Conservation (phyloP, 345 rosid species). For the Pistacia atlantica region DNA sequence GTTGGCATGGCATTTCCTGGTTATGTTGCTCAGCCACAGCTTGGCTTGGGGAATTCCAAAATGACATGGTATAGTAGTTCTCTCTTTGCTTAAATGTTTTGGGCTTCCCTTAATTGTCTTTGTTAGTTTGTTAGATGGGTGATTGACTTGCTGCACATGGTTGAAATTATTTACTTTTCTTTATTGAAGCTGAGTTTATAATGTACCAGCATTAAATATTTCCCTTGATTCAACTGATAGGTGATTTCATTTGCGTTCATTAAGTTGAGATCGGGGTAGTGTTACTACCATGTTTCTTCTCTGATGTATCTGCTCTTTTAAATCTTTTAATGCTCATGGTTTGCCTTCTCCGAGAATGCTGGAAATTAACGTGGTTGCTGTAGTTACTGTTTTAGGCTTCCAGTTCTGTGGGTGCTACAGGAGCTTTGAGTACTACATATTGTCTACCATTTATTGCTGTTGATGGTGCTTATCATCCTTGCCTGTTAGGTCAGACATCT, state of each 20-base stretch:
- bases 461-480: slow-evolving; percentile 73
- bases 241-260: slow-evolving; percentile 27
- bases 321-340: too few species aligned
- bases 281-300: slow-evolving; percentile 39
- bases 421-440: slow-evolving; percentile 75
- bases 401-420: slow-evolving; percentile 57
- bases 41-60: too few species aligned
- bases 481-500: slow-evolving; percentile 55
- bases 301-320: too few species aligned
- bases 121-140: not conserved
- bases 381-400: too few species aligned
- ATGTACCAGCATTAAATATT: too few species aligned
- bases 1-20: slow-evolving; percentile 80
- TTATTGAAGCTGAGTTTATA: too few species aligned
- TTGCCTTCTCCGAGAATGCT: too few species aligned
- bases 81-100: too few species aligned
- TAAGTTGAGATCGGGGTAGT: slow-evolving; percentile 46
- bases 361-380: too few species aligned
- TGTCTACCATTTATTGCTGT: slow-evolving; percentile 72
- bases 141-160: not conserved
- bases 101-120: too few species aligned
- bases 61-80: too few species aligned
- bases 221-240: not conserved
- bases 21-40: too few species aligned
- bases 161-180: not conserved